Base-by-base conservation (phyloP, 1,284 basidiomycete species). In the Sanghuangporus baumii region DNA sequence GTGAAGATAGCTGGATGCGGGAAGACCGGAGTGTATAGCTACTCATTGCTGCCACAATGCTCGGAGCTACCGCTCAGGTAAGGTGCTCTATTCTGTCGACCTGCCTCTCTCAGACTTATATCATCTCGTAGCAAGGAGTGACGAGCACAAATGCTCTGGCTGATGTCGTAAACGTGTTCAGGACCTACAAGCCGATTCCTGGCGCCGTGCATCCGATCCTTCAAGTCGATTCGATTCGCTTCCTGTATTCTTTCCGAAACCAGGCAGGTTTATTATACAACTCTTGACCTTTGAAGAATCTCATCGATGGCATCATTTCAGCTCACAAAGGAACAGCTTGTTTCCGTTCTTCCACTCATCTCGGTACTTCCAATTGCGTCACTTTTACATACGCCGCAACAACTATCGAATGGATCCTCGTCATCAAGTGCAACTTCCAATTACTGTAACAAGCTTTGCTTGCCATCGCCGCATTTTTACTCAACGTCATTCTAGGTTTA, bases 11-110 rank as follows among this genome's bases (percentile, higher is more conserved):
- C 69, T 99, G 96, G 96, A 91, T 91, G 73, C 83, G 88, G 57
- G 99, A 99, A 76, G 95, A 98, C 75, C 92, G 91, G 18, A 96
- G 96, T 16, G 88, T 98, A 57, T 99, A 94, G 75, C 77, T 98
- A 31, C 80, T 99, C 69, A 94, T 93, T 6, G 94, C 94, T 1
- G 87, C 98, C 63, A 96, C 96, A 1, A 89, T 93, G 6, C 82
- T 91, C 59, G 92, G 94, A 3, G 91, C 91, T 6, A 98, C 96
- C 0, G 80, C 81, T 11, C 87, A 90, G 80, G 90, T 88, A 65
- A 43, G 81, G 71, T 26, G 8, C 52, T 40, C 38, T 16, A 12
- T 6, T 40, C n/a, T 48, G 34, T 47, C 20, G 48, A 20, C 12
- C 4, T 38, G 47, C 38, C 20, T 59, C 31, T 14, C 43, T 18